A percentile compares a stretch with the other conserved stretches of the same genome.
phyloP scores from a whole-genome alignment of 257 asterid genomes.

The Haberlea rhodopensis region DNA sequence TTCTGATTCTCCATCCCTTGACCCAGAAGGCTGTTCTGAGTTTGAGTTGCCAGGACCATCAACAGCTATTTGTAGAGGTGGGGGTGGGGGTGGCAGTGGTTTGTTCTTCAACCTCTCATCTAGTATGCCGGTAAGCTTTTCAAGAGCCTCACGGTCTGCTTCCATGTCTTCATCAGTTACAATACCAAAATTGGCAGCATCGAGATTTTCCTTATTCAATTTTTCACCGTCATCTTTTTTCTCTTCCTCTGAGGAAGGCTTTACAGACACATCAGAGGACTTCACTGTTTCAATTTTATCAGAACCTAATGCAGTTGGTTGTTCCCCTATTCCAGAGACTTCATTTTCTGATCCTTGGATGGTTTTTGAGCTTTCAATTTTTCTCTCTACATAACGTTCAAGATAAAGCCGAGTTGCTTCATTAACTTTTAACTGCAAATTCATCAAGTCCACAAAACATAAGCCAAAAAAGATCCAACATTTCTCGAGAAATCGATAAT shows the following conservation, averaged over 20 bases:
- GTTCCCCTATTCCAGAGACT: conserved; percentile 48
- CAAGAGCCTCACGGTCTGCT: conserved; percentile 67
- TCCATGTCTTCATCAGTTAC: conserved; percentile 75
- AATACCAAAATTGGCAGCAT: conserved; percentile 64
- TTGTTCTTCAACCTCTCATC: conserved; percentile 87
- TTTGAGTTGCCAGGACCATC: conserved; percentile 56
- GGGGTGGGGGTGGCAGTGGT: conserved; percentile 92
- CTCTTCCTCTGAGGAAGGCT: conserved; percentile 50
- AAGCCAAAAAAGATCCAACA: conserved; percentile 23
- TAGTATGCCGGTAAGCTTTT: conserved; percentile 65
- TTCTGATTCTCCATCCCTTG: conserved; percentile 65
- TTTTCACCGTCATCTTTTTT: conserved; percentile 43
- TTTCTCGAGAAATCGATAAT: background rate
- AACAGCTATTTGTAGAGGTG: conserved; percentile 45
- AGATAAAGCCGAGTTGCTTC: conserved; percentile 76
- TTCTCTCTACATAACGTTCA: conserved; percentile 69
- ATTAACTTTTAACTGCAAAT: conserved; percentile 73
- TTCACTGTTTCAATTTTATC: conserved; percentile 42
- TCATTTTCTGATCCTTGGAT: conserved; percentile 48
- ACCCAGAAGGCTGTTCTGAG: conserved; percentile 57
- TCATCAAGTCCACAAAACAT: conserved; percentile 29
- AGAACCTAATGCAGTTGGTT: conserved; percentile 45
- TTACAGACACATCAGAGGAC: conserved; percentile 41
- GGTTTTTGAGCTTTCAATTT: conserved; percentile 47
- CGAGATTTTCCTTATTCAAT: conserved; percentile 48